Evolutionary conservation across 768 basidiomycete species (phyloP).

Genomic region (Collybia sordida): DNA sequence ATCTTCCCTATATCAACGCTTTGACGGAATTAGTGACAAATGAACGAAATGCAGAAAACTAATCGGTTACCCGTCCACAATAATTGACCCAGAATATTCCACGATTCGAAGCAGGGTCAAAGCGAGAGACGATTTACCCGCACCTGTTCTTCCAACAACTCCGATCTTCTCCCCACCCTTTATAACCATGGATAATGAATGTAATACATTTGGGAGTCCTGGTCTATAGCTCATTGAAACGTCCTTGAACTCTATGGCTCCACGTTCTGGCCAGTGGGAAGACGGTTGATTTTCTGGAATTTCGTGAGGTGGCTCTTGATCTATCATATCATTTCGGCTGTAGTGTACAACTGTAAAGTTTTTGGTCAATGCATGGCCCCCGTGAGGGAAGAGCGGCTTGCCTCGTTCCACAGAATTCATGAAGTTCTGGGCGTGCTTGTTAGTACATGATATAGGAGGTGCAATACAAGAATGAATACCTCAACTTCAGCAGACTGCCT

Average conservation of each 20-base stretch:
- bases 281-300: slow-evolving; percentile 55
- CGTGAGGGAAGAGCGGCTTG: slow-evolving; percentile 13
- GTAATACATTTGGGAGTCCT: slow-evolving; percentile 71
- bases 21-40: slow-evolving; percentile 12
- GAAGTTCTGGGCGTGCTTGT: slow-evolving; percentile 44
- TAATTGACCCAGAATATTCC: slow-evolving; percentile 63
- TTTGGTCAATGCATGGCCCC: not conserved
- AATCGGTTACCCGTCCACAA: slow-evolving; percentile 54
- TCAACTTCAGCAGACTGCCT: slow-evolving; percentile 67
- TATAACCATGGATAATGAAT: slow-evolving; percentile 60
- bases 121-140: slow-evolving; percentile 64
- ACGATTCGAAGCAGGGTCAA: slow-evolving; percentile 68
- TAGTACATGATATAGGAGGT: not conserved
- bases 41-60: not conserved
- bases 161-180: slow-evolving; percentile 74
- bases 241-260: slow-evolving; percentile 61
- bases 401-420: slow-evolving; percentile 68
- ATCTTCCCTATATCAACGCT: slow-evolving; percentile 68
- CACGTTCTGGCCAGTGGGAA: slow-evolving; percentile 60
- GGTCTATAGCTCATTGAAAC: slow-evolving; percentile 64
- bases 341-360: slow-evolving; percentile 49
- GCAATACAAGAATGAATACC: slow-evolving; percentile 27
- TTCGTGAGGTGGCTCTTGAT: slow-evolving; percentile 67
- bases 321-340: slow-evolving; percentile 46
- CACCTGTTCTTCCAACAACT: slow-evolving; percentile 65